A percentile compares a stretch with the other conserved stretches of the same genome.
phyloP scores from a whole-genome alignment of 108 stramenopile genomes.

The Nitzschia sp. region DNA sequence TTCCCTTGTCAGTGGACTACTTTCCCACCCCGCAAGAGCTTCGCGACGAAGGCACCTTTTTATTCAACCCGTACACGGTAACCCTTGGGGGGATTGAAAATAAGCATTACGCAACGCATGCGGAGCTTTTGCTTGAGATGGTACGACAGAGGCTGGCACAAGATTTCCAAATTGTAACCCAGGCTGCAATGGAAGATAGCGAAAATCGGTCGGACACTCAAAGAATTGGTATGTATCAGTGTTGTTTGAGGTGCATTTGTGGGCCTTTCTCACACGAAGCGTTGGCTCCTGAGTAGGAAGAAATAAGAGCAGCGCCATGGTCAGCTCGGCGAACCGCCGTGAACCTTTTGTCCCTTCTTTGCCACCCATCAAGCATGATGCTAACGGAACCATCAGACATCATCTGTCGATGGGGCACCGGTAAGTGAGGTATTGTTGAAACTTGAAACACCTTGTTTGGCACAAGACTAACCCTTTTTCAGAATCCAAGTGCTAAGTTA shows the following conservation, averaged over 20 bases:
- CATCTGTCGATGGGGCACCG: slow-evolving; percentile 44
- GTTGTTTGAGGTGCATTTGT: too few species aligned
- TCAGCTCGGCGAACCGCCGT: neutral
- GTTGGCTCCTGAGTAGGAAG: neutral
- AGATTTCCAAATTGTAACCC: slow-evolving; percentile 84
- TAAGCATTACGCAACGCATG: slow-evolving; percentile 67
- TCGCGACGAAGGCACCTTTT: slow-evolving; percentile 57
- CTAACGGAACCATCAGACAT: slow-evolving; percentile 18
- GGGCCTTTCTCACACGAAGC: too few species aligned
- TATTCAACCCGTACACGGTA: slow-evolving; percentile 72
- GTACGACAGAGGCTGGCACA: slow-evolving; percentile 80
- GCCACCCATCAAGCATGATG: slow-evolving; percentile 19
- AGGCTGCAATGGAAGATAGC: slow-evolving; percentile 46
- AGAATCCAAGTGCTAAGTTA: slow-evolving; percentile 64
- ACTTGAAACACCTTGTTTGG: neutral
- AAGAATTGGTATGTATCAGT: slow-evolving; percentile 19
- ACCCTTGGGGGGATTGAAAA: slow-evolving; percentile 75
- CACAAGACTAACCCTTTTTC: neutral
- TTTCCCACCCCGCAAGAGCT: slow-evolving; percentile 89
- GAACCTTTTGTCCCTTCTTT: slow-evolving; percentile 8
- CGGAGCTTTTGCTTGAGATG: slow-evolving; percentile 85
- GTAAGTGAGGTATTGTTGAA: neutral
- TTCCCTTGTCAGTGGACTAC: slow-evolving; percentile 95
- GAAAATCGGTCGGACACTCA: slow-evolving; percentile 47
- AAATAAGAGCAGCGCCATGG: too few species aligned